Evolutionary conservation across 2,329 filamentous ascomycete genomes (phyloP).

Genomic region (Chalara sp.): DNA sequence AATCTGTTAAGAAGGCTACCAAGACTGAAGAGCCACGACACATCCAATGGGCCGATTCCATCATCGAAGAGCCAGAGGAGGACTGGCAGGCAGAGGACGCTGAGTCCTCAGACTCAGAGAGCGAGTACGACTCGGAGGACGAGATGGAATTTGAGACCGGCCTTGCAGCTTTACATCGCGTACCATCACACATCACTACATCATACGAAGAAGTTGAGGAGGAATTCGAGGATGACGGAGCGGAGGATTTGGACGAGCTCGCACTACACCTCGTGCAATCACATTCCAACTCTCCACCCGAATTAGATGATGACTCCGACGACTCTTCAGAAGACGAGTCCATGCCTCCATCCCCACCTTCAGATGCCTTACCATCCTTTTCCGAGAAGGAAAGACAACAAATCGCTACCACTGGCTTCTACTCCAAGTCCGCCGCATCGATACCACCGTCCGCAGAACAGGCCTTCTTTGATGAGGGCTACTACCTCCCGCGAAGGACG

Average conservation of each 20-base stretch:
- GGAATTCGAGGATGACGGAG: conserved; percentile 45
- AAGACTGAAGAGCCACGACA: conserved; percentile 53
- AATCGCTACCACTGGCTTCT: conserved; percentile 33
- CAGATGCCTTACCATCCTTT: conserved; percentile 48
- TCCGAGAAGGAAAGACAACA: conserved; percentile 45
- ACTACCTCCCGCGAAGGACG: conserved; percentile 38
- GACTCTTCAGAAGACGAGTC: conserved; percentile 64
- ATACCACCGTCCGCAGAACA: conserved; percentile 28
- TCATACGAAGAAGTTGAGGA: conserved; percentile 29
- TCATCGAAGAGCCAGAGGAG: conserved; percentile 66
- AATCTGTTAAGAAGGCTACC: conserved; percentile 74
- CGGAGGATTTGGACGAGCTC: conserved; percentile 58
- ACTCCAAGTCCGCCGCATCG: conserved; percentile 23
- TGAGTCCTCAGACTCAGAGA: conserved; percentile 42
- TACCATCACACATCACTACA: conserved; percentile 33
- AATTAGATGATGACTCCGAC: conserved; percentile 62
- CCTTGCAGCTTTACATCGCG: conserved; percentile 39
- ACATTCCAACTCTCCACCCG: conserved; percentile 54
- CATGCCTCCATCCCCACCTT: conserved; percentile 51
- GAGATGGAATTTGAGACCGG: conserved; percentile 53
- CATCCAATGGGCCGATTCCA: conserved; percentile 80
- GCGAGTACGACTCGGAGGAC: conserved; percentile 42
- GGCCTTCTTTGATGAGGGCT: conserved; percentile 40
- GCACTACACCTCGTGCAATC: conserved; percentile 63
- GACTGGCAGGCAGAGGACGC: conserved; percentile 63